Conservation (phyloP, 2,329 filamentous ascomycete species). For the Stemphylium vesicarium region DNA sequence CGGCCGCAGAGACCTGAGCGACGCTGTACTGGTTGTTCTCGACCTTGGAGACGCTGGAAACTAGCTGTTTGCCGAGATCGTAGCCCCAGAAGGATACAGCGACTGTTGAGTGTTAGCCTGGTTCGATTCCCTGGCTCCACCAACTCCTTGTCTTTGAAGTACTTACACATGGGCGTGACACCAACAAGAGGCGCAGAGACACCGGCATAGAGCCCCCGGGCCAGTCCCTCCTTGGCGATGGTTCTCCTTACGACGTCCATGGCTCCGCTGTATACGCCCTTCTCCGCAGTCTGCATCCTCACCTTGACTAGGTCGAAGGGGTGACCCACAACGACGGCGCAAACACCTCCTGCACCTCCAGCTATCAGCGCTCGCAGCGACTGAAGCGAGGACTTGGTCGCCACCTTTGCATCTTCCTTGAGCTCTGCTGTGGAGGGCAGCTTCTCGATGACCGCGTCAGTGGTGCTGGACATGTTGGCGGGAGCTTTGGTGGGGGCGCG, state of each 20-base stretch:
- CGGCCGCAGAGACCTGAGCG: conserved; percentile 85
- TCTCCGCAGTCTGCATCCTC: conserved; percentile 92
- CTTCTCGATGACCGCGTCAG: conserved; percentile 35
- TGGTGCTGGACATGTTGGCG: conserved; percentile 33
- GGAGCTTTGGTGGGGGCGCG: conserved; percentile 8
- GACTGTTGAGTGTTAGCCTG: conserved; percentile 51
- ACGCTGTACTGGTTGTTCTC: conserved; percentile 77
- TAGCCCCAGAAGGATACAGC: conserved; percentile 82
- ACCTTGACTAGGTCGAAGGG: conserved; percentile 99
- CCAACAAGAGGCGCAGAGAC: conserved; percentile 93
- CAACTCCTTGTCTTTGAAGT: background rate
- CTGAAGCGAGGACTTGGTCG: conserved; percentile 62
- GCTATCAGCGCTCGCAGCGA: conserved; percentile 82
- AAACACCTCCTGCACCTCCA: conserved; percentile 91
- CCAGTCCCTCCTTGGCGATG: conserved; percentile 82
- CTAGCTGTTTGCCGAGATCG: conserved; percentile 90
- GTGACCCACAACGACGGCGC: conserved; percentile 90
- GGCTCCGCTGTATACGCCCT: conserved; percentile 87
- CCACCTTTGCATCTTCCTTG: conserved; percentile 59
- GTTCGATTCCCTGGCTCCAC: background rate
- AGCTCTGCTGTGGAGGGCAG: conserved; percentile 53
- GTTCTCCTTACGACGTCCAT: conserved; percentile 92
- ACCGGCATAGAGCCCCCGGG: conserved; percentile 87
- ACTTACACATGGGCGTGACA: conserved; percentile 98
- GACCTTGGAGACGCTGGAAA: conserved; percentile 70